Conservation (phyloP, 2,329 filamentous ascomycete genomes). For the Fusarium coffeatum region DNA sequence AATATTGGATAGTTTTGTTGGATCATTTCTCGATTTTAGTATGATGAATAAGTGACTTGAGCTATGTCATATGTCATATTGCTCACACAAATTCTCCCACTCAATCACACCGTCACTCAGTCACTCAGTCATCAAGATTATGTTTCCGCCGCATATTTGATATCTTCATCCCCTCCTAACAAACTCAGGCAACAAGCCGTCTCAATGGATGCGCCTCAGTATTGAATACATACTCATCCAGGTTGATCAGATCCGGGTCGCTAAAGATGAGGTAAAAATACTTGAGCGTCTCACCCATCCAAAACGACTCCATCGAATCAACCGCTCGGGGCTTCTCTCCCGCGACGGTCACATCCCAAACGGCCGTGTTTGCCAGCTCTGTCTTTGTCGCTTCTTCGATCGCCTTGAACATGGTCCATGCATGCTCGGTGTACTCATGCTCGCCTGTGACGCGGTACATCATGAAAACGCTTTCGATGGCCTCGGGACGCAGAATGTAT, state of each 20-base stretch:
- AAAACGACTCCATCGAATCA: conserved; percentile 70
- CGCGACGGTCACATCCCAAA: conserved; percentile 54
- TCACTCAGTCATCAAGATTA: background rate
- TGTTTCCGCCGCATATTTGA: background rate
- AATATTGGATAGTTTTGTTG: background rate
- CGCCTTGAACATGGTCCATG: conserved; percentile 66
- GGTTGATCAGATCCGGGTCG: conserved; percentile 58
- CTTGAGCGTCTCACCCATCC: conserved; percentile 49
- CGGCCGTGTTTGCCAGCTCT: conserved; percentile 61
- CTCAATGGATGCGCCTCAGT: conserved; percentile 44
- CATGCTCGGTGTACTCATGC: conserved; percentile 58
- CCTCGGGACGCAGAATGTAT: conserved; percentile 65
- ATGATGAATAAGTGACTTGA: background rate
- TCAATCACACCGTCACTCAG: background rate
- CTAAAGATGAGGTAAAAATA: conserved; percentile 47
- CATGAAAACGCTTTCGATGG: conserved; percentile 65
- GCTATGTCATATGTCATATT: background rate
- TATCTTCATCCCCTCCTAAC: background rate
- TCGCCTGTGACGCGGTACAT: conserved; percentile 65
- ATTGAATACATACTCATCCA: conserved; percentile 46
- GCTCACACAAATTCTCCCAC: background rate
- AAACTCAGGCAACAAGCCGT: conserved; percentile 22
- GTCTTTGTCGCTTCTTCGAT: conserved; percentile 61
- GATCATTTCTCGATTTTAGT: background rate
- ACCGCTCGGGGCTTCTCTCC: conserved; percentile 51